Evolutionary conservation across 352 stramenopile species (phyloP), one percentile per base, ranked within the genome.

Genomic region (Phytophthora ramorum): DNA sequence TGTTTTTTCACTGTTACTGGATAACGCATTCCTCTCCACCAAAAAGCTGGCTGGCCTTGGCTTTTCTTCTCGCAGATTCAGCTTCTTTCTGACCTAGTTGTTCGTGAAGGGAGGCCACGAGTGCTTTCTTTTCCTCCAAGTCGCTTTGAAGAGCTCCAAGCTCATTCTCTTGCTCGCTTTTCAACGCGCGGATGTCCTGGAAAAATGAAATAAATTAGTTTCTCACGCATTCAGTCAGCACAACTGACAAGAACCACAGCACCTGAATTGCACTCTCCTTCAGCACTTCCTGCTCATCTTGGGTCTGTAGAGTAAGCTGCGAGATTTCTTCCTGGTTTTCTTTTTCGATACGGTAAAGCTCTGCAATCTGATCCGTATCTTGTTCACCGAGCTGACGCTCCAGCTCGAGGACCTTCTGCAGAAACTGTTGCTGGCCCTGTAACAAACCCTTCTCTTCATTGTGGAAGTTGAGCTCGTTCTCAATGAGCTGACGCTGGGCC

Each of bases 381-480:
- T 85, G 75, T 22, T 91, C 81, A 34, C 85, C 81, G 0, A 91
- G 67, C 47, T 87, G 71, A 1, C 73, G 79, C 40, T 92, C 85
- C 8, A 93, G 59, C 16, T 87, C 81, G 8, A 92, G 75, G 0
- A 91, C 76, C 17, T 85, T 85, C 45, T 89, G 57, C n/a, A 91
- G 48, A 40, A 86, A 57, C 30, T 88, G 47, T 44, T 92, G 85
- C 50, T 91, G 85, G 2, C 73, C 71, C 57, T 87, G 68, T 7
- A 93, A 49, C n/a, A 93, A 69, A 7, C 66, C 75, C 24, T 85
- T 85, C 60, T 91, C 83, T 74, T 93, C 81, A 26, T 79, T 75
- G 57, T 93, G 78, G 47, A 90, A 90, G 16, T 76, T 83, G 22
- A 73, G 79, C 47, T 91, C 81, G 19, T 65, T 89, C 52, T 92